Base-by-base conservation (phyloP, 2,329 filamentous ascomycete species). In the Sclerotinia borealis region DNA sequence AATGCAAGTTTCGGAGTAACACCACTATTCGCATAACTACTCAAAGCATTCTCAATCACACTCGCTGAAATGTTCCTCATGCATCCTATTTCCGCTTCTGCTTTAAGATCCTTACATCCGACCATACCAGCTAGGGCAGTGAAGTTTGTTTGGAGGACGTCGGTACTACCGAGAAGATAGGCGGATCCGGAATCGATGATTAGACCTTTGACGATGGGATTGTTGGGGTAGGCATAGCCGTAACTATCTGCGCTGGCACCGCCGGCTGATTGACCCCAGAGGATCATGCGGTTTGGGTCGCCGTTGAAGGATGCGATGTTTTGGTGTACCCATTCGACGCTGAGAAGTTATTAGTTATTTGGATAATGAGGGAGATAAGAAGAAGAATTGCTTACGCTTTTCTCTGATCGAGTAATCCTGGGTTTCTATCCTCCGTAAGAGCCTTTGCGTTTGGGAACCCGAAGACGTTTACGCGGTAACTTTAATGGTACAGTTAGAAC, bases 261-360 rank as follows among this genome's bases (percentile, higher is more conserved):
- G 34, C 89, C 88, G 5, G 88, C 87, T 60, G 85, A 88, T 68
- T 83, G 84, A 15, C 89, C 89, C 27, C 84, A 85, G 0, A 91
- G 75, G 0, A 86, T 83, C 8, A 91, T 85, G 65, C 88, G 86
- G 1, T 78, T 70, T 0, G 87, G 85, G 67, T 91, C 78, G 25
- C 88, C 88, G 2, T 88, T 88, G 67, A 92, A 91, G 62, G 77
- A 74, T 61, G 69, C 68, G 52, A 90, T 88, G 72, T 90, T 77
- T n/a, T 64, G 58, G 22, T 58, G 37, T 2, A 61, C 63, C 47
- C 81, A 77, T 67, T 67, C 25, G 68, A 70, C 11, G 41, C 55
- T 17, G 63, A 63, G 0, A 71, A 88, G 85, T 6, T 74, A 75
- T 5, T 74, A 79, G 58, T 85, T 82, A 71, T 86, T 87, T 29